These are phyloP conservation scores for Gloeostereum incarnatum DNA, from an alignment of 768 basidiomycete species.

Conservation along the genomic window DNA sequence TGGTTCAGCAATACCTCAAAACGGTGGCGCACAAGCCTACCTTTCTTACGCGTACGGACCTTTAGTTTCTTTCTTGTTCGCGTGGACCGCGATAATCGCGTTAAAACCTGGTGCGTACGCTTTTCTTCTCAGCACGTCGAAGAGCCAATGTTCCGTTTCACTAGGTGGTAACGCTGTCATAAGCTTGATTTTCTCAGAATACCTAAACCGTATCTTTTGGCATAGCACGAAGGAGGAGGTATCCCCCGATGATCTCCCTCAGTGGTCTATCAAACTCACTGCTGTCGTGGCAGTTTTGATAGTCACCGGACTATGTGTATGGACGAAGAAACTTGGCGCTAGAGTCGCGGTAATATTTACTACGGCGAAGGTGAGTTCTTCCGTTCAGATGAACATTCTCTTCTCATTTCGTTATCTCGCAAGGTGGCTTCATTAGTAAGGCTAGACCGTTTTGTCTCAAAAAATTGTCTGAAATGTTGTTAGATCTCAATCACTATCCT, in stretches of 20 bases:
- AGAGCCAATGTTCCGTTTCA: slow-evolving; percentile 1
- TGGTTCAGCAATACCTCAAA: slow-evolving; percentile 80
- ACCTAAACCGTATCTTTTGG: slow-evolving; percentile 84
- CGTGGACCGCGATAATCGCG: slow-evolving; percentile 90
- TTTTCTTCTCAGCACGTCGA: slow-evolving; percentile 1
- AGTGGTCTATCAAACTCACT: slow-evolving; percentile 87
- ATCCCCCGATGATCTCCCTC: slow-evolving; percentile 73
- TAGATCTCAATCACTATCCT: slow-evolving; percentile 52
- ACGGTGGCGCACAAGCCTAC: slow-evolving; percentile 70
- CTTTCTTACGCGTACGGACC: slow-evolving; percentile 86
- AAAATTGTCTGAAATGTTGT: slow-evolving; percentile 8
- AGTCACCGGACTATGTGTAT: slow-evolving; percentile 72
- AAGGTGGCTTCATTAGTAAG: slow-evolving; percentile 62
- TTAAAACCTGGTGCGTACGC: slow-evolving; percentile 62
- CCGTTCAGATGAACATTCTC: slow-evolving; percentile 1
- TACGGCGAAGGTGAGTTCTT: slow-evolving; percentile 56
- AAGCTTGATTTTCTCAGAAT: slow-evolving; percentile 85
- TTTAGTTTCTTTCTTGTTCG: slow-evolving; percentile 81
- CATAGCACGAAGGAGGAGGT: slow-evolving; percentile 61
- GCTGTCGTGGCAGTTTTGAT: slow-evolving; percentile 64
- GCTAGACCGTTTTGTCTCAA: too few species aligned
- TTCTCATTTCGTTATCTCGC: slow-evolving; percentile 4
- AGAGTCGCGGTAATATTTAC: slow-evolving; percentile 85
- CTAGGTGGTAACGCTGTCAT: slow-evolving; percentile 75
- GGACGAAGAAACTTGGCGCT: slow-evolving; percentile 69